These are phyloP conservation scores for Takakia lepidozioides DNA, from an alignment of 225 moss, liverwort and hornwort species.

Conservation along the genomic window DNA sequence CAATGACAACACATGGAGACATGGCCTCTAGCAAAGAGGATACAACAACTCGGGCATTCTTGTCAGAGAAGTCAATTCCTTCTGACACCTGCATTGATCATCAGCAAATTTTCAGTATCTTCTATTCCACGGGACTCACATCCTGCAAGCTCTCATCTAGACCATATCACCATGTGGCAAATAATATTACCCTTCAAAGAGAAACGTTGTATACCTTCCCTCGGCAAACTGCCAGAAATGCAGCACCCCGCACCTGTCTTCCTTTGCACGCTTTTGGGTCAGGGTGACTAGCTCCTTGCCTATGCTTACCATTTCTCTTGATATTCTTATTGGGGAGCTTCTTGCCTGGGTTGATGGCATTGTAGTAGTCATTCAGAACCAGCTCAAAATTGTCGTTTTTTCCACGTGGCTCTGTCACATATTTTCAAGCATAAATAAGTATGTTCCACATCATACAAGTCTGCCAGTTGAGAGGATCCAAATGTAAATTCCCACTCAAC, in stretches of 20 bases:
- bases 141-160: too few relatives aligned
- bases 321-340: constrained; percentile 8
- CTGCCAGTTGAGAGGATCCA: too few relatives aligned
- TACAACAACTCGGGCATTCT: constrained; percentile 70
- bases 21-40: constrained; percentile 14
- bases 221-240: constrained; percentile 66
- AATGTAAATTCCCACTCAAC: too few relatives aligned
- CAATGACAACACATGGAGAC: too few relatives aligned
- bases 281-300: constrained; percentile 6
- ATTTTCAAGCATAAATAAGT: too few relatives aligned
- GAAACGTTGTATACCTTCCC: constrained; percentile 40
- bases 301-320: constrained; percentile 15
- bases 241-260: constrained; percentile 42
- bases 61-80: constrained; percentile 69
- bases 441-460: too few relatives aligned
- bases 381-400: constrained; percentile 61
- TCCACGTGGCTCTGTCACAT: constrained; percentile 51
- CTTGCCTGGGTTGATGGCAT: constrained; percentile 29
- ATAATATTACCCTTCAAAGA: too few relatives aligned
- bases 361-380: constrained; percentile 44
- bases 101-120: not conserved
- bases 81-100: constrained; percentile 55
- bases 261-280: constrained; percentile 6
- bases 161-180: too few relatives aligned
- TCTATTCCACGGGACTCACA: not conserved